These are phyloP conservation scores for Cenchrus americanus DNA, from an alignment of 176 grass and related monocot species.

Conservation along the genomic window DNA sequence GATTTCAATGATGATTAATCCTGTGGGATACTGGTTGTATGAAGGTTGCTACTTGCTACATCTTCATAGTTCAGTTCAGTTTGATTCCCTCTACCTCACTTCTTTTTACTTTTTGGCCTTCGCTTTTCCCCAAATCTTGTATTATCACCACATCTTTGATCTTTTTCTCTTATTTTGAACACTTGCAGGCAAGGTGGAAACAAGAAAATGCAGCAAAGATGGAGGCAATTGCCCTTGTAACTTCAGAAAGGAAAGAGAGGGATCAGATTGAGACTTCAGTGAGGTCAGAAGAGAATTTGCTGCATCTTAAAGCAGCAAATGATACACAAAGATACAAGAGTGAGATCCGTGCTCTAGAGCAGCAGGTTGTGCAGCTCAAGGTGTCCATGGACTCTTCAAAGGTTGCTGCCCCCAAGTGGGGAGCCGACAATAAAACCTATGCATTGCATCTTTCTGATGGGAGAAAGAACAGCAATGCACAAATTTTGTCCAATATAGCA, in stretches of 20 bases:
- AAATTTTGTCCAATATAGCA: constrained; percentile 35
- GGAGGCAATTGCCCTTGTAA: constrained; percentile 57
- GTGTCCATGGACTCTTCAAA: constrained; percentile 51
- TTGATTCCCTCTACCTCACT: background rate
- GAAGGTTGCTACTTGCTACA: background rate
- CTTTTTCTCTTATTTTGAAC: constrained; percentile 10
- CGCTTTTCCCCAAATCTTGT: background rate
- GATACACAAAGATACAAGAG: constrained; percentile 73
- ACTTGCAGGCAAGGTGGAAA: constrained; percentile 58
- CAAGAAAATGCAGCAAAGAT: constrained; percentile 69
- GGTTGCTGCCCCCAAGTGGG: constrained; percentile 63
- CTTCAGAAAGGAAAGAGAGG: constrained; percentile 65
- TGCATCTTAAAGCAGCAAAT: constrained; percentile 78
- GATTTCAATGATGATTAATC: constrained; percentile 1
- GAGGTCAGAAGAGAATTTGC: constrained; percentile 77
- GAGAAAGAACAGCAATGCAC: constrained; percentile 53
- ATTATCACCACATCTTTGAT: background rate
- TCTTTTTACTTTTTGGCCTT: background rate
- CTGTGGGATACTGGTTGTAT: constrained; percentile 8
- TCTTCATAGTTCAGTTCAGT: constrained; percentile 2
- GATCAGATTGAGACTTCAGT: constrained; percentile 66
- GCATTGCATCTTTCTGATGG: constrained; percentile 58
- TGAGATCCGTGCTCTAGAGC: constrained; percentile 71
- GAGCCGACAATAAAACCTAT: constrained; percentile 56
- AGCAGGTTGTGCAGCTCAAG: constrained; percentile 68